These are phyloP conservation scores for Termitomyces sp. DNA, from an alignment of 768 basidiomycete species.

Conservation along the genomic window DNA sequence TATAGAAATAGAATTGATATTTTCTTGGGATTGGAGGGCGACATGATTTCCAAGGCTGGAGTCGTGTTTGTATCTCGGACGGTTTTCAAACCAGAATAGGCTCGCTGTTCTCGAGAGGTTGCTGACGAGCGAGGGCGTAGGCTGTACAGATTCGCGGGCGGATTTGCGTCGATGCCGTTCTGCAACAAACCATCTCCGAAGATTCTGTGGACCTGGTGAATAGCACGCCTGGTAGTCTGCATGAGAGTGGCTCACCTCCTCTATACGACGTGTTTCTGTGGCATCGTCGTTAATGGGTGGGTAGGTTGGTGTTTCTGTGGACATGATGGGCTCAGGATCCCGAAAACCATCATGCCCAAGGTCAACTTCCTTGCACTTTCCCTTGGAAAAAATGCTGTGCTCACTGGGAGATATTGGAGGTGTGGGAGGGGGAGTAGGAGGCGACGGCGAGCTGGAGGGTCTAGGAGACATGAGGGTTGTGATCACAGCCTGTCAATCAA, in stretches of 20 bases:
- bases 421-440: constrained; percentile 31
- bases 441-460: constrained; percentile 20
- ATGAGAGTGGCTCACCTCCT: constrained; percentile 48
- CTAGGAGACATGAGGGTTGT: constrained; percentile 13
- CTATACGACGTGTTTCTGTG: constrained; percentile 60
- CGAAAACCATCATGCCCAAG: constrained; percentile 20
- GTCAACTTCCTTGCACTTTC: constrained; percentile 18
- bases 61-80: constrained; percentile 25
- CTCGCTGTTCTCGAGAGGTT: constrained; percentile 57
- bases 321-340: constrained; percentile 21
- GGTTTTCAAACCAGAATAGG: constrained; percentile 45
- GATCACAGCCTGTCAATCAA: neutral
- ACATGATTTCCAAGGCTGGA: constrained; percentile 34
- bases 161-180: constrained; percentile 73
- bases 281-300: constrained; percentile 65
- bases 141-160: constrained; percentile 47
- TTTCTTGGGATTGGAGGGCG: constrained; percentile 44
- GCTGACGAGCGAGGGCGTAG: constrained; percentile 42
- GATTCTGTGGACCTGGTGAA: constrained; percentile 41
- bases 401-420: constrained; percentile 31
- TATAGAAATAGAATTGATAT: constrained; percentile 49
- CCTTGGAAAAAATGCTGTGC: constrained; percentile 25
- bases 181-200: constrained; percentile 71
- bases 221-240: neutral
- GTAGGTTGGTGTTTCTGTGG: constrained; percentile 31